Evolutionary conservation across 139 green algal species (phyloP).

Genomic region (Chlorella vulgaris): DNA sequence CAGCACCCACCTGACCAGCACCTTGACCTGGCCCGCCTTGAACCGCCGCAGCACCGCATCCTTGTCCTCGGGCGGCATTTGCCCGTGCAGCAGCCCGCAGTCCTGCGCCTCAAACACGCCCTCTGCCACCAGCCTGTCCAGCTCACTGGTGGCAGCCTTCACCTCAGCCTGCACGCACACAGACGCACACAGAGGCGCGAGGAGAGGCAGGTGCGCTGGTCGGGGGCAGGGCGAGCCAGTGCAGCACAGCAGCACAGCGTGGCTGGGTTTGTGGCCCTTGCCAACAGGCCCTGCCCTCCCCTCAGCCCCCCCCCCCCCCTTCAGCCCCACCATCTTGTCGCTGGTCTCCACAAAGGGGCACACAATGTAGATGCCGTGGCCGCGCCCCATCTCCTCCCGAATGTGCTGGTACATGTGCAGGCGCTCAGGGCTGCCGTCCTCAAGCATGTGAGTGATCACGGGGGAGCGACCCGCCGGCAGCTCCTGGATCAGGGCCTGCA

Average conservation of each 20-base stretch:
- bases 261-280: too few species aligned
- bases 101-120: conserved; percentile 49
- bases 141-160: conserved; percentile 37
- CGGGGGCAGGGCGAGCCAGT: neutral
- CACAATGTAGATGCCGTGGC: conserved; percentile 59
- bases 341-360: conserved; percentile 65
- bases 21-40: conserved; percentile 56
- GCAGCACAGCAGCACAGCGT: neutral
- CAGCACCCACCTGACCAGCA: conserved; percentile 42
- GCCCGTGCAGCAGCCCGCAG: conserved; percentile 75
- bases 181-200: too few species aligned
- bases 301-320: too few species aligned
- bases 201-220: neutral
- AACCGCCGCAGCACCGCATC: conserved; percentile 59
- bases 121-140: conserved; percentile 43
- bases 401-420: conserved; percentile 56
- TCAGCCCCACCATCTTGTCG: conserved; percentile 35
- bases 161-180: conserved; percentile 43
- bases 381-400: conserved; percentile 58
- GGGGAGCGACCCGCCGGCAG: conserved; percentile 71
- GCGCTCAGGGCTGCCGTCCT: conserved; percentile 37
- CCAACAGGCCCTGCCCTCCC: too few species aligned
- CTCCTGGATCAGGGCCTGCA: conserved; percentile 72
- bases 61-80: conserved; percentile 70
- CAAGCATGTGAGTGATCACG: conserved; percentile 58